Evolutionary conservation across 2,329 filamentous ascomycete genomes (phyloP).

Genomic region (Ophiostoma novo-ulmi): DNA sequence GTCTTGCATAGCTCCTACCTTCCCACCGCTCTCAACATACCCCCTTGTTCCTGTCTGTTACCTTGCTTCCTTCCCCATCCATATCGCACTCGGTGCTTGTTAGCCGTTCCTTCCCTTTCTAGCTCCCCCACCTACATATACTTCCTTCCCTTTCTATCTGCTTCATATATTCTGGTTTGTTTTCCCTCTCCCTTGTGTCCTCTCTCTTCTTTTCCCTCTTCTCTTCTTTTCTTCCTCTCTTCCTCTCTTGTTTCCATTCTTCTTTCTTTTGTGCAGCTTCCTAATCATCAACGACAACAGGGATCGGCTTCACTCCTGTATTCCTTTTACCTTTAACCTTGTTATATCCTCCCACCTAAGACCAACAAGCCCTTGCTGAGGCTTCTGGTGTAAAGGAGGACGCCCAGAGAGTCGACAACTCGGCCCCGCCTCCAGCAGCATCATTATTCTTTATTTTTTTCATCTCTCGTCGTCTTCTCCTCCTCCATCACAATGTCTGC

Average conservation of each 20-base stretch:
- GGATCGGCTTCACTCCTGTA: neutral
- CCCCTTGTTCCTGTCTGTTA: constrained; percentile 13
- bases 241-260: constrained; percentile 14
- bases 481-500: constrained; percentile 32
- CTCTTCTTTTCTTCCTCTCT: neutral
- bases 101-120: neutral
- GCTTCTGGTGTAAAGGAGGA: constrained; percentile 19
- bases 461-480: neutral
- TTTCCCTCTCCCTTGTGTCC: neutral
- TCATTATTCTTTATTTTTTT: neutral
- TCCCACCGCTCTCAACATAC: constrained; percentile 19
- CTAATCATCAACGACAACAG: constrained; percentile 15
- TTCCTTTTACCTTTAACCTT: neutral
- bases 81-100: constrained; percentile 16
- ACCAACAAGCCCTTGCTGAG: constrained; percentile 16
- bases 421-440: neutral
- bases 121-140: constrained; percentile 14
- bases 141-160: constrained; percentile 7
- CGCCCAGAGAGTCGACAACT: neutral
- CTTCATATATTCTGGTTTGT: constrained; percentile 13
- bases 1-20: constrained; percentile 20
- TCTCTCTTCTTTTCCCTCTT: neutral
- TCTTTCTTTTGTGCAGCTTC: constrained; percentile 6
- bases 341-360: neutral
- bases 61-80: constrained; percentile 23